phyloP scores from a whole-genome alignment of 2,329 filamentous ascomycete genomes.

The Pyricularia grisea region DNA sequence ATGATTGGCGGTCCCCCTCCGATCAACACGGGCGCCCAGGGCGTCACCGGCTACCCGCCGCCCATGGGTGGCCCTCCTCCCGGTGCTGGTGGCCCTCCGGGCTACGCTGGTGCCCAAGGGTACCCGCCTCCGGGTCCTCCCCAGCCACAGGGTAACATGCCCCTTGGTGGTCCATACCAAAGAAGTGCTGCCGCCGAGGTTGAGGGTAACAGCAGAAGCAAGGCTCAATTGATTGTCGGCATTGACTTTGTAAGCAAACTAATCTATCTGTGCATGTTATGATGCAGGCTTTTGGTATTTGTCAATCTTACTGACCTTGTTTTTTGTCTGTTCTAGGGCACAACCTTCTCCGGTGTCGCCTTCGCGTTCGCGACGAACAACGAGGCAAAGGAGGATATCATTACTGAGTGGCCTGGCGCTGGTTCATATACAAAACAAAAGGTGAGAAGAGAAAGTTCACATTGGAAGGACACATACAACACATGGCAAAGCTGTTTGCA shows the following conservation, averaged over 20 bases:
- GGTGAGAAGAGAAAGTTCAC: slow-evolving; percentile 36
- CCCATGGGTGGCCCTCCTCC: slow-evolving; percentile 37
- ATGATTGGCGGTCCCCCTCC: slow-evolving; percentile 56
- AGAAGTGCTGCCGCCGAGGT: slow-evolving; percentile 57
- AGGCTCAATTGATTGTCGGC: slow-evolving; percentile 94
- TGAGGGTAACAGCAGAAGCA: slow-evolving; percentile 79
- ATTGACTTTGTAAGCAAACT: slow-evolving; percentile 80
- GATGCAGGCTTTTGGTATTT: neutral
- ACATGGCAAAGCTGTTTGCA: slow-evolving; percentile 11
- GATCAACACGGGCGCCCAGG: slow-evolving; percentile 54
- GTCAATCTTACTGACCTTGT: neutral
- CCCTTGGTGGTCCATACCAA: slow-evolving; percentile 28
- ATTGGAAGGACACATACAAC: neutral
- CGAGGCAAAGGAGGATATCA: slow-evolving; percentile 96
- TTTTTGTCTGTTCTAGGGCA: slow-evolving; percentile 51
- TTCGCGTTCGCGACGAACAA: slow-evolving; percentile 97
- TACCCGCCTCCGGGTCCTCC: slow-evolving; percentile 36
- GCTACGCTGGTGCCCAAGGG: slow-evolving; percentile 35
- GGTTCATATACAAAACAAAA: slow-evolving; percentile 99
- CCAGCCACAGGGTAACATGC: slow-evolving; percentile 15
- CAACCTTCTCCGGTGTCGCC: slow-evolving; percentile 94
- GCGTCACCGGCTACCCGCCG: slow-evolving; percentile 47
- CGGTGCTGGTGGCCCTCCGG: slow-evolving; percentile 32
- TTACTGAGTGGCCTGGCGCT: slow-evolving; percentile 96
- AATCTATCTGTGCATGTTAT: neutral